These are phyloP conservation scores for Mycosphaerella sp. DNA, from an alignment of 2,329 filamentous ascomycete genomes.

Conservation along the genomic window DNA sequence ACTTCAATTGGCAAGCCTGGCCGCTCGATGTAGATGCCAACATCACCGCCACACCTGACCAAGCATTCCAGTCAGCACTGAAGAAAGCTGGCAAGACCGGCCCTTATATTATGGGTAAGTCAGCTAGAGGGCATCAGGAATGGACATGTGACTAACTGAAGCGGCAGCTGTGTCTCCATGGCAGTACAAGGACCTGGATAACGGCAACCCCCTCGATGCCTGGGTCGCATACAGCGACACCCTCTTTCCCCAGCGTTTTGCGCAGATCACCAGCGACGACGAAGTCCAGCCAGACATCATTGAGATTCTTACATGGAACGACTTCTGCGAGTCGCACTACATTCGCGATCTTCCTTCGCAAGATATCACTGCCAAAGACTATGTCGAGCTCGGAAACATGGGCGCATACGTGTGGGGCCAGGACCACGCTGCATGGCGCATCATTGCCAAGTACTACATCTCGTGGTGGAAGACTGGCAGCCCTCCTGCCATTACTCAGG, in stretches of 20 bases:
- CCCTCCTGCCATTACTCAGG: constrained; percentile 31
- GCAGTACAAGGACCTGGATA: constrained; percentile 38
- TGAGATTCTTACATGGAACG: constrained; percentile 38
- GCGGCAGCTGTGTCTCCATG: constrained; percentile 35
- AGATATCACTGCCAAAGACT: constrained; percentile 28
- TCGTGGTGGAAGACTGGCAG: constrained; percentile 35
- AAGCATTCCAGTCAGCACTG: constrained; percentile 33
- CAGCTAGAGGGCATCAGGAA: constrained; percentile 18
- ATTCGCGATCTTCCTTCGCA: constrained; percentile 34
- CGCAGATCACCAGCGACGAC: constrained; percentile 25
- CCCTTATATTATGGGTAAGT: constrained; percentile 38
- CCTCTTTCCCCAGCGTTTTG: constrained; percentile 34
- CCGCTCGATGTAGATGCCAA: constrained; percentile 32
- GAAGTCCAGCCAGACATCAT: constrained; percentile 36
- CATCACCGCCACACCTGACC: constrained; percentile 31
- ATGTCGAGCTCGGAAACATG: constrained; percentile 32
- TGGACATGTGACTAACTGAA: constrained; percentile 25
- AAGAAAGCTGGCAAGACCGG: constrained; percentile 33
- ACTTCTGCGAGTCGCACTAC: constrained; percentile 38
- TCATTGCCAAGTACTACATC: constrained; percentile 38
- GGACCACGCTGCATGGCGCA: constrained; percentile 36
- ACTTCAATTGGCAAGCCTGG: constrained; percentile 40
- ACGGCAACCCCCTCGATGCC: constrained; percentile 32
- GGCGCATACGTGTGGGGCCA: constrained; percentile 34
- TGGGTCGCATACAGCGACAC: constrained; percentile 37